Evolutionary conservation across 768 basidiomycete genomes (phyloP), one percentile per base, ranked within the genome.

Genomic region (Mycena galopus): DNA sequence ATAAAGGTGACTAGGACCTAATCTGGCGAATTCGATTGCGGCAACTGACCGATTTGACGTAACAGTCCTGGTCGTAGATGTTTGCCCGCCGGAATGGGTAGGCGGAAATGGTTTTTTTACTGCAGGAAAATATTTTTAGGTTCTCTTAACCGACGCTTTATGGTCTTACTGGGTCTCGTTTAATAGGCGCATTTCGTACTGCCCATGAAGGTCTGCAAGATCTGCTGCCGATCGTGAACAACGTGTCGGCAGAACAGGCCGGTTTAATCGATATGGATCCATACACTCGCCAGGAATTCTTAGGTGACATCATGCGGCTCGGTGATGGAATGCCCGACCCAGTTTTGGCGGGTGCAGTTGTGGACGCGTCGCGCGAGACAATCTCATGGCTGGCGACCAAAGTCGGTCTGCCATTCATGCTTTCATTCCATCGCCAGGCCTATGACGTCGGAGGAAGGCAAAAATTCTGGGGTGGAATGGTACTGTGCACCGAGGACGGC

Each of bases 31-130:
- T 23, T 51, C 30, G n/a, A n/a, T n/a, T n/a, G 50, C 50, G 51
- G 56, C 19, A 51, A 51, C 51, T 64, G 17, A 72, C 44, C 37
- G 57, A 9, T 21, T 51, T 63, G 25, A 17, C 66, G 59, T 27
- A 63, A 33, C 67, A 84, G 90, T 92, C 71, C 82, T 93, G 51
- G 81, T 93, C 65, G 81, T 93, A 61, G 92, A 93, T 76, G 92
- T 92, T 76, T 90, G 90, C 47, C 90, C 91, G 1, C 75, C 81
- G 47, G 86, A 87, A 67, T 93, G 92, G 92, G 86, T 80, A 4
- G 92, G 92, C 5, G 92, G 92, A 21, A 93, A 94, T 75, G 90
- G 91, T 21, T 92, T 89, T 80, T 93, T 93, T 81, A 92, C 92
- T 33, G 91, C 91, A 12, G 92, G 92, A 25, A 59, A 32, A 32